phyloP scores from a whole-genome alignment of 768 basidiomycete species.

The Lactifluus volemus region DNA sequence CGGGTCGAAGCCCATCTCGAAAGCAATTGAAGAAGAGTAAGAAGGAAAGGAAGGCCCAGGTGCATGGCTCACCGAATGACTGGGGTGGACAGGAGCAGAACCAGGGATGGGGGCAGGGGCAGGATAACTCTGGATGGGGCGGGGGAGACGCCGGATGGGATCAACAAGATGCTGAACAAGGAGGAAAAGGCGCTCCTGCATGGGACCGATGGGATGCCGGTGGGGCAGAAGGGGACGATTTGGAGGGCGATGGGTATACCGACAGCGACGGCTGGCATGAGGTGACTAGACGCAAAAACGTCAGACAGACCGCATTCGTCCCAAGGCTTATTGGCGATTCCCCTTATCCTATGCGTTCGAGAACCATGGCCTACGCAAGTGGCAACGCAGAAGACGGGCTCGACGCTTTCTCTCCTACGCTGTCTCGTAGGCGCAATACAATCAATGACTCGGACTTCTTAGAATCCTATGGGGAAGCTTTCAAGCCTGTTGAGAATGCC shows the following conservation, averaged over 20 bases:
- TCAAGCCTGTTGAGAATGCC: constrained; percentile 12
- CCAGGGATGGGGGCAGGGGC: neutral
- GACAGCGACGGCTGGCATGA: constrained; percentile 15
- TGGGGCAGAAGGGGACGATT: neutral
- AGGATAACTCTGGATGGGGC: neutral
- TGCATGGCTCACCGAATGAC: neutral
- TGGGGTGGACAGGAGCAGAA: constrained; percentile 2
- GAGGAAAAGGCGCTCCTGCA: neutral
- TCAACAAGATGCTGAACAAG: neutral
- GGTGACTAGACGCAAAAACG: constrained; percentile 3
- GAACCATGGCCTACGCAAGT: constrained; percentile 21
- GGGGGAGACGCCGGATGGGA: neutral
- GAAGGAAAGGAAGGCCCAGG: constrained; percentile 13
- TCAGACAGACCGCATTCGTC: neutral
- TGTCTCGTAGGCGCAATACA: constrained; percentile 5
- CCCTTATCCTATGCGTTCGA: constrained; percentile 17
- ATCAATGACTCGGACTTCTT: constrained; percentile 7
- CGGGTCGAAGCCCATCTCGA: neutral
- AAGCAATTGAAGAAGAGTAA: constrained; percentile 11
- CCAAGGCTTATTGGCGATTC: constrained; percentile 1
- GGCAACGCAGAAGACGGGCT: neutral
- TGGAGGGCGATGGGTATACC: constrained; percentile 8
- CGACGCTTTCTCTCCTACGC: constrained; percentile 4
- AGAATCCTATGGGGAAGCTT: constrained; percentile 15
- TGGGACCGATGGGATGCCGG: neutral